Evolutionary conservation across 176 grass and related monocot genomes (phyloP), one percentile per base, ranked within the genome.

Genomic region (Oryza australiensis): DNA sequence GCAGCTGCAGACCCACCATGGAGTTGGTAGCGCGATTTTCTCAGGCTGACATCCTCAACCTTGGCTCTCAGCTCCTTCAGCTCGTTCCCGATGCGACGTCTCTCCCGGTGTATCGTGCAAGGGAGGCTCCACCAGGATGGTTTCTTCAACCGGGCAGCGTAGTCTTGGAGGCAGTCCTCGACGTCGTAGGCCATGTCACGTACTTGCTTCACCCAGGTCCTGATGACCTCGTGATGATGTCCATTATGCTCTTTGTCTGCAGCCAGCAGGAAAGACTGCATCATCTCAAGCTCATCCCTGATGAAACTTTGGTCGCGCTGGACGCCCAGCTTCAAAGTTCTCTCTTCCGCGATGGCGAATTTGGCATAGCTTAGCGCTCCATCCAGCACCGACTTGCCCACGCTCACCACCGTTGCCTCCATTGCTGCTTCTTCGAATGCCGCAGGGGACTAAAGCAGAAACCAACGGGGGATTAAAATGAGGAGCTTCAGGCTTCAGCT

Each of bases 261-360:
- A 34, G 33, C 75, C 49, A 32, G 37, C 48, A 87, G 28, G 51
- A 87, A 87, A 15, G 62, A 1, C 55, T 35, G 43, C 79, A 87
- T 87, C 70, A 77, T 87, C 15, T 87, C 10, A 0, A 87, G 70
- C 60, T 87, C 85, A 0, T 87, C 85, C 11, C 13, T 35, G 79
- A 87, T 64, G 63, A 87, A 82, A 1, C n/a, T 28, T 0, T 76
- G 20, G 0, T 87, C 85, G 0, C 67, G 28, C 22, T 70, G 62
- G 2, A 87, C 0, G 63, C 85, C 85, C 0, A 87, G 72, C 62
- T 82, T 46, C 60, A 87, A 9, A 4, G 78, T 70, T 2, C 62
- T 73, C 64, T 87, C 62, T 64, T 82, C 24, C 9, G 70, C 51
- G 0, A 63, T 0, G 3, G 70, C 23, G 9, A 62, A 74, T 34